Base-by-base conservation (phyloP, 495 filamentous ascomycete genomes). In the Thermochaetoides thermophila region DNA sequence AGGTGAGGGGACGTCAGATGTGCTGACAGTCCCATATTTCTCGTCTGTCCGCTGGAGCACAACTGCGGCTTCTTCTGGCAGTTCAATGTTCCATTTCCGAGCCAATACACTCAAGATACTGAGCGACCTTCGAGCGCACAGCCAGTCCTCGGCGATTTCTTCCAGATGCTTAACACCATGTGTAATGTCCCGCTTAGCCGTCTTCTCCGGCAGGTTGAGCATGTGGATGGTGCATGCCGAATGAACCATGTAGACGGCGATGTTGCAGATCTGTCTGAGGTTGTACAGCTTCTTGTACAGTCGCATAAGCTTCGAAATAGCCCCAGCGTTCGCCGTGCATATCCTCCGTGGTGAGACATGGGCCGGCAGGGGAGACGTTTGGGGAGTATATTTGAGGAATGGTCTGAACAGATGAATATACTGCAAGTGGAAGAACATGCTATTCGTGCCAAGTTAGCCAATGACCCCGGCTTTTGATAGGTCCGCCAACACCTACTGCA, bases 401-500 rank as follows among this genome's bases (percentile, higher is more conserved):
- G 89, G 87, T 4, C 89, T 82, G 61, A 93, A 97, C 7, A 96
- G 75, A 44, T 97, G 91, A 39, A 97, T 95, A 49, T 87, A 89
- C 23, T 95, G 79, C 2, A 94, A 69, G 46, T 96, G 86, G 53
- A 84, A 91, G 55, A 96, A 87, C 89, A 96, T 95, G 61, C 85
- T 92, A 42, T 4, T n/a, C n/a, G n/a, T n/a, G n/a, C n/a, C n/a
- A n/a, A n/a, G n/a, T n/a, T n/a, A n/a, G n/a, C n/a, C n/a, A n/a
- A n/a, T n/a, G n/a, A n/a, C n/a, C n/a, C n/a, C n/a, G n/a, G n/a
- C n/a, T n/a, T n/a, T n/a, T n/a, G n/a, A 15, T n/a, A 12, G 19
- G 21, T 7, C 5, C 26, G 12, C 4, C 10, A 14, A 23, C 30
- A 69, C 83, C 66, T 71, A 93, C 85, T 96, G 89, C 82, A 92